Base-by-base conservation (phyloP, 1,284 basidiomycete genomes). In the Fomitopsis pinicola region DNA sequence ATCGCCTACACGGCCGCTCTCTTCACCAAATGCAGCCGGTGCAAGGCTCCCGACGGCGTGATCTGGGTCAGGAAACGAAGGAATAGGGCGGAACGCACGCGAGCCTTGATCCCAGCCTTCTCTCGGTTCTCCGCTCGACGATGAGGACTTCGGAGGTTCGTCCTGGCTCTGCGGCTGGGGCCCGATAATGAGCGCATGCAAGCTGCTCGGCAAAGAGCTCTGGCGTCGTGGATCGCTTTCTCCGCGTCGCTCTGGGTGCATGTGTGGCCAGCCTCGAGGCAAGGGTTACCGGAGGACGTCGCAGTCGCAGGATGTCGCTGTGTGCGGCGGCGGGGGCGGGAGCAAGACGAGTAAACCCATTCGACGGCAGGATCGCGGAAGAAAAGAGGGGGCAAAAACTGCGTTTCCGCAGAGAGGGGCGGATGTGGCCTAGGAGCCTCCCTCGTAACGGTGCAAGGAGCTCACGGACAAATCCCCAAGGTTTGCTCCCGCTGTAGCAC, bases 171-270 rank as follows among this genome's bases (percentile, higher is more conserved):
- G 72, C 63, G 75, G 77, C 12, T 50, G 19, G 22, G 81, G 80
- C 4, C 75, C 70, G 59, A 70, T 71, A 65, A 82, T 76, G 64
- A 78, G 77, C 26, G 77, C 75, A 58, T 77, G 76, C 50, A 84
- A 76, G 65, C 76, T 80, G 63, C 72, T 75, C 42, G 82, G 82
- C 38, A 84, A 78, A 45, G 79, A 80, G 71, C 80, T 83, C 64
- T 77, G 75, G 10, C 52, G 52, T 54, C 52, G 3, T 54, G 52
- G 36, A 38, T 54, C 52, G 52, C 35, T 65, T 72, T 42, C 56
- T 38, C 35, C 19, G 28, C 52, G n/a, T 30, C 50, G 70, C 59
- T 66, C 61, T 67, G 71, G 73, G 64, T 76, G 74, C 75, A 77
- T 79, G 19, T 54, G 50, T 26, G 53, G 42, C 40, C 59, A n/a